Base-by-base conservation (phyloP, 169 alveolate species). In the Blepharisma undulans region DNA sequence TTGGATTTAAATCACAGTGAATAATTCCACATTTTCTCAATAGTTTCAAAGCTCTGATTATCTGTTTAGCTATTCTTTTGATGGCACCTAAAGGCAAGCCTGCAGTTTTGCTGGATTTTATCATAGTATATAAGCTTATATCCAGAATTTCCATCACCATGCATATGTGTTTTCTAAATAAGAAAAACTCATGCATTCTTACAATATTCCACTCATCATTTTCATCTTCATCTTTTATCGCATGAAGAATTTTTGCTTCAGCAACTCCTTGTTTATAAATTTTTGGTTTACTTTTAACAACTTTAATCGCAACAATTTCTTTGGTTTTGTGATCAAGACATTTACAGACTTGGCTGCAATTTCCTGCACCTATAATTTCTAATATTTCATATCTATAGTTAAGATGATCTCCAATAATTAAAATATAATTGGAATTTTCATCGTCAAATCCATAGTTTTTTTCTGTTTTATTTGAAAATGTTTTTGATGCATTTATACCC, bases 1-100 rank as follows among this genome's bases (percentile, higher is more conserved):
- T 97, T 4, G 98, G 98, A 78, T 96, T 96, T 59, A 96, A 87
- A 88, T 96, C 98, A 85, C 98, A 96, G 88, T 96, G 98, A 1
- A 96, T 95, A 2, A 96, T 93, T 48, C 94, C 93, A 14, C 30
- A 22, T 32, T 21, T 66, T 27, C 72, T 27, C 48, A 86, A 4
- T 21, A n/a, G 27, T 32, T 72, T 86, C n/a, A 93, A 79, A 0
- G 93, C 88, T 78, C 85, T 81, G 16, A 93, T 59, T n/a, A 93
- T 29, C 33, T 93, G 94, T 12, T 34, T 86, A 5, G 94, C 81
- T 72, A 91, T 84, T 78, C 92, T 32, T 89, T 92, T 91, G 76
- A 91, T 93, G 6, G 94, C 60, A 19, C 94, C 90, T 72, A 95
- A 93, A 34, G 97, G 91, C 12, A 96, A 93, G 2, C 99, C 98